phyloP scores from a whole-genome alignment of 768 basidiomycete genomes.

The Psilocybe cyanescens region DNA sequence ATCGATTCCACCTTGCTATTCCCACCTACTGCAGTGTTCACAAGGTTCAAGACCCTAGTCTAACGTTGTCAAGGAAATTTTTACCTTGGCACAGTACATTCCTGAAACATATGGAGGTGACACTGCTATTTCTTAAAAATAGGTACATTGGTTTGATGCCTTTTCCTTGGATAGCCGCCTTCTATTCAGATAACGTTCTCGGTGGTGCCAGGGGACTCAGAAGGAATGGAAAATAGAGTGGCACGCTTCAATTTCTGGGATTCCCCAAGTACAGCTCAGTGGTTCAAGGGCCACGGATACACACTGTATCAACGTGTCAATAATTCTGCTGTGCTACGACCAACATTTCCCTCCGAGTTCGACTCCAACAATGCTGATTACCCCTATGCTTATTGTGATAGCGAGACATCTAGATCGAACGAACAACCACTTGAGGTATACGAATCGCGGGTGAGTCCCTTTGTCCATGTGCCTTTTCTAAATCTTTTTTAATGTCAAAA shows the following conservation, averaged over 20 bases:
- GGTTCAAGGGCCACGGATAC: conserved; percentile 12
- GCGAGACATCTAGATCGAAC: background rate
- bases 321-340: background rate
- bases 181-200: background rate
- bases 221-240: background rate
- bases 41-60: no score
- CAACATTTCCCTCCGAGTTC: background rate
- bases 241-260: background rate
- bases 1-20: no score
- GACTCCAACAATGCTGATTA: background rate
- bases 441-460: background rate
- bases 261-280: background rate
- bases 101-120: no score
- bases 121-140: no score
- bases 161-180: no score
- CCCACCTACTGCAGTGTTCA: no score
- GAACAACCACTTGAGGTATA: background rate
- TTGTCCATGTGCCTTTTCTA: background rate
- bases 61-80: no score
- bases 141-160: no score
- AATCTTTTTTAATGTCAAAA: background rate
- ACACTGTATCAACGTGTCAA: conserved; percentile 3
- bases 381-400: conserved; percentile 12
- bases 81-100: no score
- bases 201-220: background rate